phyloP scores from a whole-genome alignment of 208 protist species.

The Phytomonas sp. region DNA sequence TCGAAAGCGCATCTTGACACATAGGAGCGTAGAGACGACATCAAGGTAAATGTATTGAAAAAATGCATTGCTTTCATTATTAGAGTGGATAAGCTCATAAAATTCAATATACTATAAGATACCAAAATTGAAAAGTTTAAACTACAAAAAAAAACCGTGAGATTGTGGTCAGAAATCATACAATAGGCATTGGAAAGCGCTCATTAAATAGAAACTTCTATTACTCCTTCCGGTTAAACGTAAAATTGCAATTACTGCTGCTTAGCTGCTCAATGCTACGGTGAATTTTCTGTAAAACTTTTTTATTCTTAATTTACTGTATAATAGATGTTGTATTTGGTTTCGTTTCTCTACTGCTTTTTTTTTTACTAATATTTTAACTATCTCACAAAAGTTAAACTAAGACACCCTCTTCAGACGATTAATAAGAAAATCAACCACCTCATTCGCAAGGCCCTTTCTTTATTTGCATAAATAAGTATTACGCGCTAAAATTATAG shows the following conservation, averaged over 20 bases:
- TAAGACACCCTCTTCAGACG: neutral
- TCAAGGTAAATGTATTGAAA: neutral
- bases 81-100: neutral
- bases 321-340: neutral
- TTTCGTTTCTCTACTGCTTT: neutral
- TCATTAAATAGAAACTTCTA: neutral
- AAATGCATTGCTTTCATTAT: neutral
- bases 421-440: neutral
- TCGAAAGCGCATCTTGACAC: neutral
- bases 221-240: neutral
- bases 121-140: constrained; percentile 1
- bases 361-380: neutral
- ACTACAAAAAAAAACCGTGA: neutral
- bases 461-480: neutral
- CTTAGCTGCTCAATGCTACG: neutral
- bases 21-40: neutral
- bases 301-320: neutral
- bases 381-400: neutral
- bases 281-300: neutral
- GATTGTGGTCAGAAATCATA: neutral
- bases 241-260: neutral
- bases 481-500: neutral
- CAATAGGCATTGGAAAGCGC: neutral
- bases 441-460: neutral
- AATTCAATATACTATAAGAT: neutral